phyloP scores from a whole-genome alignment of 2,329 filamentous ascomycete species.

The Xylariales sp. region DNA sequence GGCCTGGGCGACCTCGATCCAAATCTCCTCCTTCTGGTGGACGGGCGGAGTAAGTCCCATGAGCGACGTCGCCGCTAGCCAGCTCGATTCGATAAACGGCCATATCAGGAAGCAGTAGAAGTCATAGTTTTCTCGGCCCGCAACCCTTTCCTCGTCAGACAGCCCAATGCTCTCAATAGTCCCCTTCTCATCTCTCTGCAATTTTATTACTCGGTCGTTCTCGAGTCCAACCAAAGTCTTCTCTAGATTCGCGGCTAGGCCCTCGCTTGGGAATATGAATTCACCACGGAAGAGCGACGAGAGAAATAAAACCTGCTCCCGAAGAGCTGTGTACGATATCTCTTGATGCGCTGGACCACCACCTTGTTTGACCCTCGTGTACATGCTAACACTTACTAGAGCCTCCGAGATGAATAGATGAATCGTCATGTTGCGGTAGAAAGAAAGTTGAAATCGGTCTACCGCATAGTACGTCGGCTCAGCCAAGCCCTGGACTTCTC shows the following conservation, averaged over 20 bases:
- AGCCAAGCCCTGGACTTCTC: slow-evolving; percentile 79
- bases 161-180: slow-evolving; percentile 77
- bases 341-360: slow-evolving; percentile 85
- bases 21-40: slow-evolving; percentile 70
- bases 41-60: slow-evolving; percentile 85
- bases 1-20: slow-evolving; percentile 81
- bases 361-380: slow-evolving; percentile 88
- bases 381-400: slow-evolving; percentile 89
- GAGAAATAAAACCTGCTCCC: slow-evolving; percentile 85
- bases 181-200: slow-evolving; percentile 67
- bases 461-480: slow-evolving; percentile 96
- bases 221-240: slow-evolving; percentile 83
- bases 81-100: slow-evolving; percentile 96
- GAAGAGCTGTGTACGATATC: slow-evolving; percentile 78
- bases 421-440: slow-evolving; percentile 99
- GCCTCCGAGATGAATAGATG: slow-evolving; percentile 96
- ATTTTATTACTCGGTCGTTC: slow-evolving; percentile 78
- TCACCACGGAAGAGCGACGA: slow-evolving; percentile 95
- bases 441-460: slow-evolving; percentile 95
- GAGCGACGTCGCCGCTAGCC: slow-evolving; percentile 89
- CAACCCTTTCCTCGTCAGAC: slow-evolving; percentile 77
- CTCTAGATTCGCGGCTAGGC: slow-evolving; percentile 81
- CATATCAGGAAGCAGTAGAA: slow-evolving; percentile 99
- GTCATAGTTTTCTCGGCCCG: slow-evolving; percentile 93
- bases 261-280: slow-evolving; percentile 94